Evolutionary conservation across 306 rosid genomes (phyloP), one percentile per base, ranked within the genome.

Genomic region (Cicer chorassanicum): DNA sequence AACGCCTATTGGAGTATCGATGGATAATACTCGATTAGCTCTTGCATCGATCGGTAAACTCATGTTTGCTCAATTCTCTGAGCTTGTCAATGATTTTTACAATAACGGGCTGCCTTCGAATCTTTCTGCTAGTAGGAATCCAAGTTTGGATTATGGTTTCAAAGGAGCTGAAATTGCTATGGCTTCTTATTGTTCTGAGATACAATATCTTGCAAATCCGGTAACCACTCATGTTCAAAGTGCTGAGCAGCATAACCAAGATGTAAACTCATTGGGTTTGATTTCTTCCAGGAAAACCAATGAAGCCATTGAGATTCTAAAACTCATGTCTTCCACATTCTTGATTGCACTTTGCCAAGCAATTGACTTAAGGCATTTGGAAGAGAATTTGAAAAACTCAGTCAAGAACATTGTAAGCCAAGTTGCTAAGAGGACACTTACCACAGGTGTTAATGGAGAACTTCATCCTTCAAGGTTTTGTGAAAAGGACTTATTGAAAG

Each of bases 21-120:
- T 93, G 98, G 98, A 93, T 69, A 93, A 93, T 63, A 93, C 98
- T 0, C 97, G 98, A 81, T 50, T 93, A 77, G 98, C 98, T 14
- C 48, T 90, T 63, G 98, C 96, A 6, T 74, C 96, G 0, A 90
- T 93, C 7, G 98, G 98, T 0, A 93, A 93, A 65, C 98, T 93
- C 77, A 55, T 93, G 84, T 93, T 93, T 74, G 98, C 98, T 9
- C 98, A 93, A 44, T 90, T 93, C 72, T 87, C 96, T 0, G 98
- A 93, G 74, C 94, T 90, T 43, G 98, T 93, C 57, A 90, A 93
- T 21, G 96, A 93, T 51, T 87, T 81, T 14, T 93, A 93, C 90
- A 93, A 90, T 80, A 93, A 93, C 11, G 98, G 98, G 0, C 41
- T 93, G 68, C 96, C 98, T 24, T 93, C 98, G 4, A 93, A 93